Base-by-base conservation (phyloP, 2,329 filamentous ascomycete species). In the Corinectria fuckeliana region DNA sequence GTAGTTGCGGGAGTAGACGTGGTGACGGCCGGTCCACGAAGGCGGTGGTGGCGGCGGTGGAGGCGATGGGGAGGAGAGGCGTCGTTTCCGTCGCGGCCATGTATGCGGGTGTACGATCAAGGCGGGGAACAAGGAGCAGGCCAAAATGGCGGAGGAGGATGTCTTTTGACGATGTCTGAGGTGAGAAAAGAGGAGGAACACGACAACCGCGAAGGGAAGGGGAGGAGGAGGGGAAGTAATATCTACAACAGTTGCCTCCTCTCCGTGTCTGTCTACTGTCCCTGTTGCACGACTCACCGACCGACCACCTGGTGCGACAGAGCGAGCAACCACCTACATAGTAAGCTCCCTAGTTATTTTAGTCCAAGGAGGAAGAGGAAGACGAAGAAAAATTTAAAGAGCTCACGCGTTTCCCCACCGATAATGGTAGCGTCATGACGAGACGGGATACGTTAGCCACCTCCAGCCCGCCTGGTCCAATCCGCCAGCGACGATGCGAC, bases 331-430 rank as follows among this genome's bases (percentile, higher is more conserved):
- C n/a, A n/a, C n/a, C n/a, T n/a, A n/a, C n/a, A n/a, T n/a, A n/a
- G n/a, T n/a, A n/a, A n/a, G n/a, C n/a, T n/a, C n/a, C n/a, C n/a
- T n/a, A n/a, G n/a, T n/a, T n/a, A n/a, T n/a, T n/a, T n/a, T n/a
- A n/a, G n/a, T n/a, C n/a, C n/a, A n/a, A 51, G 50, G 47, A 52
- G 11, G n/a, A 23, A 51, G 32, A 45, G 20, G 34, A 23, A 32
- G 38, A 18, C 55, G 36, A 10, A 50, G 30, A 61, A 58, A 52
- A 64, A 64, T 28, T 52, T 53, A 57, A 55, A 57, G 25, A 66
- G 56, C 67, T 69, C 67, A 70, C 66, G 67, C 68, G 62, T 67
- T 70, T 70, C 68, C 64, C 68, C 66, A 70, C 68, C 56, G 66
- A 67, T 58, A 48, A 30, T 34, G 32, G 45, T 56, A 49, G 57